Evolutionary conservation across 2,329 filamentous ascomycete genomes (phyloP).

Genomic region (Magnaporthiopsis rhizophila): DNA sequence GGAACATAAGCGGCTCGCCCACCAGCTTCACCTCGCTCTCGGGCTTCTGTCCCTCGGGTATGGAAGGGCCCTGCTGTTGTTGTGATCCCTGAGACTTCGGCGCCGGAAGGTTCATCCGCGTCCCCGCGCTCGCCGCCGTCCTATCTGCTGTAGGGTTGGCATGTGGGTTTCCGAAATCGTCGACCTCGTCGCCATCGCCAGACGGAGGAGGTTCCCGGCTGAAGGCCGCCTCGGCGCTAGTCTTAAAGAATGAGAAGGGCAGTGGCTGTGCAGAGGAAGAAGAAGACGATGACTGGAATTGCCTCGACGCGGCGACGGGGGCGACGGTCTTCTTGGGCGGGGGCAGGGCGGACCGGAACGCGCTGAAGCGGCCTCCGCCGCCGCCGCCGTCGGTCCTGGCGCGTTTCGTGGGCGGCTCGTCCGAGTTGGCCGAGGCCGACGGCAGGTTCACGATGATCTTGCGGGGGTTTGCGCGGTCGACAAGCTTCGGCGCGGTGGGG

Average conservation of each 20-base stretch:
- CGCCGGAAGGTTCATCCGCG: slow-evolving; percentile 28
- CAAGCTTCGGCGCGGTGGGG: slow-evolving; percentile 54
- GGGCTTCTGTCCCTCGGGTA: slow-evolving; percentile 47
- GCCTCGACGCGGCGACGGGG: slow-evolving; percentile 16
- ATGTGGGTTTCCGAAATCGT: neutral
- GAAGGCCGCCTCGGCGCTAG: slow-evolving; percentile 76
- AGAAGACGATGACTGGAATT: neutral
- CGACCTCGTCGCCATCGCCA: neutral
- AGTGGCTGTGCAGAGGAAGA: neutral
- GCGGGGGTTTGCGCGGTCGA: slow-evolving; percentile 71
- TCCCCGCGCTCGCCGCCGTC: neutral
- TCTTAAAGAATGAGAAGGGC: slow-evolving; percentile 67
- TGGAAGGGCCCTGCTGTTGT: slow-evolving; percentile 30
- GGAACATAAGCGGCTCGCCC: slow-evolving; percentile 80
- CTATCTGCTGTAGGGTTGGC: no score
- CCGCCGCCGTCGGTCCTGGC: slow-evolving; percentile 40
- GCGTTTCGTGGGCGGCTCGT: slow-evolving; percentile 62
- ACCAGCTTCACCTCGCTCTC: slow-evolving; percentile 60
- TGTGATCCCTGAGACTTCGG: slow-evolving; percentile 23
- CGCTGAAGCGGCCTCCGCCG: slow-evolving; percentile 58
- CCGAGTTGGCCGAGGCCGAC: slow-evolving; percentile 31
- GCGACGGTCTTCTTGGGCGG: slow-evolving; percentile 60
- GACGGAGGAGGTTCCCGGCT: slow-evolving; percentile 40
- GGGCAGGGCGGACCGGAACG: slow-evolving; percentile 81
- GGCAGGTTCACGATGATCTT: slow-evolving; percentile 80